Conservation (phyloP, 1,284 basidiomycete species). For the Mrakiaceae sp. region DNA sequence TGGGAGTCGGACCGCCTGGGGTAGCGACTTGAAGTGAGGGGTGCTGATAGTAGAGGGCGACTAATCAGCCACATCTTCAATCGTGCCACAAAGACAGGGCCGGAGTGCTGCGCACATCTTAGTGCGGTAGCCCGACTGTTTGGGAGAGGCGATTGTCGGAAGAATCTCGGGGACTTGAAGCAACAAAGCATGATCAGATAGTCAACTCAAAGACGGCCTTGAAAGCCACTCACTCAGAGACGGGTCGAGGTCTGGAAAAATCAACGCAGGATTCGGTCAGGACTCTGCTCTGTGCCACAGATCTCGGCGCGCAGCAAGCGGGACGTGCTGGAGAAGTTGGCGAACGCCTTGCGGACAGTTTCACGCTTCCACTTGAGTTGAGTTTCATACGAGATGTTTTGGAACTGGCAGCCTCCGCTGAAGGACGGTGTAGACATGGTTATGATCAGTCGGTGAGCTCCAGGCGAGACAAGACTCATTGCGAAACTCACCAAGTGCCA, state of each 20-base stretch:
- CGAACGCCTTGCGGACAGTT: conserved; percentile 78
- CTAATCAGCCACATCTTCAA: neutral
- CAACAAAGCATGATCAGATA: too few species aligned
- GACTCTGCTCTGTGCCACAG: too few species aligned
- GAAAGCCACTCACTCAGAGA: conserved; percentile 23
- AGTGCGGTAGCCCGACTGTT: conserved; percentile 85
- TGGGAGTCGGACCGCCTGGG: conserved; percentile 32
- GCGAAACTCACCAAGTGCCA: conserved; percentile 48
- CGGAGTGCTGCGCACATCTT: conserved; percentile 48
- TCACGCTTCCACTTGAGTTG: conserved; percentile 78
- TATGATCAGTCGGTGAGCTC: neutral
- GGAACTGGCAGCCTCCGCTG: conserved; percentile 35
- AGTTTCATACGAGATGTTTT: conserved; percentile 78
- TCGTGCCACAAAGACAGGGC: neutral
- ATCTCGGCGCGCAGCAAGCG: neutral
- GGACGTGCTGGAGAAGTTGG: conserved; percentile 56
- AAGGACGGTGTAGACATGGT: neutral
- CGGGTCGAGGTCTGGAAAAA: conserved; percentile 43
- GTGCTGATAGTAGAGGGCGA: conserved; percentile 37
- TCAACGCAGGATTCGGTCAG: conserved; percentile 7
- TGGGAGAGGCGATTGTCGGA: conserved; percentile 71
- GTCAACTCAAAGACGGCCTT: too few species aligned
- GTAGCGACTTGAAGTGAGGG: conserved; percentile 83
- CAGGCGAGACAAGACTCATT: neutral
- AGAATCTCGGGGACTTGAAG: conserved; percentile 51